These are phyloP conservation scores for Apium graveolens DNA, from an alignment of 129 eudicot species.

Conservation along the genomic window DNA sequence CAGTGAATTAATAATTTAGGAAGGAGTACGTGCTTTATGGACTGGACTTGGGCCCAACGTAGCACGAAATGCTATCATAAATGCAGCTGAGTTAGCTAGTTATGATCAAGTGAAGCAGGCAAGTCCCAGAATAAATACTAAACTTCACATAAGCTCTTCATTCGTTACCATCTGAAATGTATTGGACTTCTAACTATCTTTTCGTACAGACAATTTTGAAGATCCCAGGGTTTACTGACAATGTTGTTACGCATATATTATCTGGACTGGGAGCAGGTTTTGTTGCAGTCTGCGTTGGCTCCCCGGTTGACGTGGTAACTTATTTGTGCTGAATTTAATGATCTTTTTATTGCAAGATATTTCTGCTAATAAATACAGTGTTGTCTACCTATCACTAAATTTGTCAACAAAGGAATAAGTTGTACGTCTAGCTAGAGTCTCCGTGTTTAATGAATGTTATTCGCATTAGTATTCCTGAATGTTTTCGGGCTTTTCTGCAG, in stretches of 20 bases:
- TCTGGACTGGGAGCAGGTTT: constrained; percentile 96
- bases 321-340: constrained; percentile 2
- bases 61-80: constrained; percentile 85
- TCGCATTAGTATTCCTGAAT: too few relatives aligned
- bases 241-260: constrained; percentile 70
- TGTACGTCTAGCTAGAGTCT: not conserved
- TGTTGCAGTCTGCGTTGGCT: constrained; percentile 95
- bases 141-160: not conserved
- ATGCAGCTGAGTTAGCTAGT: constrained; percentile 96
- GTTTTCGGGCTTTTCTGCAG: not conserved
- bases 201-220: constrained; percentile 68
- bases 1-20: constrained; percentile 31
- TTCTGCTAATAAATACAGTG: not conserved
- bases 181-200: constrained; percentile 6
- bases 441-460: not conserved
- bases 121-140: not conserved
- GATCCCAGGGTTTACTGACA: constrained; percentile 86
- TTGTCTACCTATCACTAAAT: not conserved
- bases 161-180: not conserved
- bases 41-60: constrained; percentile 90
- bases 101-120: constrained; percentile 98
- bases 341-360: not conserved
- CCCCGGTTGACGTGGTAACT: constrained; percentile 93
- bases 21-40: constrained; percentile 79
- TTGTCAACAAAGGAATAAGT: not conserved